These are phyloP conservation scores for Antrodiella citrinella DNA, from an alignment of 768 basidiomycete genomes.

Conservation along the genomic window DNA sequence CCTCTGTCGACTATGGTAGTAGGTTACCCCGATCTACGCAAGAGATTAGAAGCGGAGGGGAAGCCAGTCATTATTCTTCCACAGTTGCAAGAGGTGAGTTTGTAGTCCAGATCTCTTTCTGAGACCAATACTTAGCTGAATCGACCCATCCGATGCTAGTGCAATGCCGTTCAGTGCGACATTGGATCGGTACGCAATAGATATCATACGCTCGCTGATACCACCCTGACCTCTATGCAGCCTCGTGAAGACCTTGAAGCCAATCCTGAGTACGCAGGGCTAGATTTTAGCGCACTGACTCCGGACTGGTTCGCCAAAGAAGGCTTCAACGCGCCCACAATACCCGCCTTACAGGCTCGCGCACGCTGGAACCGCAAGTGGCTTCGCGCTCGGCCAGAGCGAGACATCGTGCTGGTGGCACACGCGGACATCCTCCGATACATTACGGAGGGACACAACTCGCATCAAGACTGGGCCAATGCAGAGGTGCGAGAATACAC, in stretches of 20 bases:
- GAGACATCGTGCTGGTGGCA: slow-evolving; percentile 19
- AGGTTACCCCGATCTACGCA: slow-evolving; percentile 17
- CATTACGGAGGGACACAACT: slow-evolving; percentile 18
- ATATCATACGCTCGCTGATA: neutral
- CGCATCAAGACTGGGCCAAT: slow-evolving; percentile 18
- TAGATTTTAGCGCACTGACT: slow-evolving; percentile 20
- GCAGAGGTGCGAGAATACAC: slow-evolving; percentile 21
- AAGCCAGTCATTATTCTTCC: slow-evolving; percentile 19
- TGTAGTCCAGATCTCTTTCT: too few species aligned
- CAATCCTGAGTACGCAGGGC: slow-evolving; percentile 19
- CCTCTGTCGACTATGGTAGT: slow-evolving; percentile 20
- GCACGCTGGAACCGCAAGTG: slow-evolving; percentile 21
- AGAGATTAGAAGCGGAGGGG: slow-evolving; percentile 17
- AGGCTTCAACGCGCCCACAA: slow-evolving; percentile 17
- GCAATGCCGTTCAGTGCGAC: slow-evolving; percentile 21
- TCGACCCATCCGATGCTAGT: slow-evolving; percentile 5
- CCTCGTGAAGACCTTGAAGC: slow-evolving; percentile 19
- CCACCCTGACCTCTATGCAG: slow-evolving; percentile 3
- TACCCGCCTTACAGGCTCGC: slow-evolving; percentile 15
- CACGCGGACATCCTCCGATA: slow-evolving; percentile 21
- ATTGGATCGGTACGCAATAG: slow-evolving; percentile 17
- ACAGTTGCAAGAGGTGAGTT: slow-evolving; percentile 21
- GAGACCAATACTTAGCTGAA: neutral
- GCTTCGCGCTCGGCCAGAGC: slow-evolving; percentile 21
- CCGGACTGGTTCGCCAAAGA: slow-evolving; percentile 21